Percentiles rank a stretch among this genome's conserved stretches.
These are phyloP conservation scores for Asclepias syriaca DNA, from an alignment of 257 asterid species.

Conservation along the genomic window DNA sequence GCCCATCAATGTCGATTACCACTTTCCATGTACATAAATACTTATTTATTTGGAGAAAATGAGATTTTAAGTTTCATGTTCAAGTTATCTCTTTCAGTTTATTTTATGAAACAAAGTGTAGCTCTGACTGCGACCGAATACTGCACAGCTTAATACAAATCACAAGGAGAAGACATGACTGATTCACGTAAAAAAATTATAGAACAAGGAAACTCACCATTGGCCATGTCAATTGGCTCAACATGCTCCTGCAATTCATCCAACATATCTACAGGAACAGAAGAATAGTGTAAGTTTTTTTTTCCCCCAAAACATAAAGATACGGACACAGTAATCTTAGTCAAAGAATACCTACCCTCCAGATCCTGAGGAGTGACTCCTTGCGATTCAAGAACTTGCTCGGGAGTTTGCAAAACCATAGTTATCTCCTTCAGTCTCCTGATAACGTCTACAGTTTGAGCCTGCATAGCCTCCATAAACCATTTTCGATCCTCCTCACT, in stretches of 20 bases:
- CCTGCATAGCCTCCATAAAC: constrained; percentile 98
- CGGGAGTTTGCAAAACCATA: constrained; percentile 80
- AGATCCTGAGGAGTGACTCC: constrained; percentile 79
- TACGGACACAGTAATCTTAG: not conserved
- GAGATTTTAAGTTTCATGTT: not conserved
- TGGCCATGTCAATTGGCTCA: constrained; percentile 85
- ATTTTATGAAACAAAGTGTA: too few species aligned
- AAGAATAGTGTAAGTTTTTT: not conserved
- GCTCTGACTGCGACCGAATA: not conserved
- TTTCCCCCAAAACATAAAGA: not conserved
- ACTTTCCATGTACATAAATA: not conserved
- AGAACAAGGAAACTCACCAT: constrained; percentile 52
- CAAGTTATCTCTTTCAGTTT: not conserved
- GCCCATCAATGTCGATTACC: not conserved
- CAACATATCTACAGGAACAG: constrained; percentile 50
- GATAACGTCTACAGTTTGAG: constrained; percentile 76
- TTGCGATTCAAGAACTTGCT: constrained; percentile 72
- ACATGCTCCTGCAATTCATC: constrained; percentile 97
- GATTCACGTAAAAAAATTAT: too few species aligned
- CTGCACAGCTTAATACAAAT: not conserved
- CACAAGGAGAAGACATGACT: not conserved
- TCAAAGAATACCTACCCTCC: constrained; percentile 40
- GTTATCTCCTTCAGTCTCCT: constrained; percentile 88
- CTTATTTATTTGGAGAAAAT: not conserved
- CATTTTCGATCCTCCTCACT: constrained; percentile 90